Conservation (phyloP, 2,329 filamentous ascomycete genomes). For the Diaporthe humulicola region DNA sequence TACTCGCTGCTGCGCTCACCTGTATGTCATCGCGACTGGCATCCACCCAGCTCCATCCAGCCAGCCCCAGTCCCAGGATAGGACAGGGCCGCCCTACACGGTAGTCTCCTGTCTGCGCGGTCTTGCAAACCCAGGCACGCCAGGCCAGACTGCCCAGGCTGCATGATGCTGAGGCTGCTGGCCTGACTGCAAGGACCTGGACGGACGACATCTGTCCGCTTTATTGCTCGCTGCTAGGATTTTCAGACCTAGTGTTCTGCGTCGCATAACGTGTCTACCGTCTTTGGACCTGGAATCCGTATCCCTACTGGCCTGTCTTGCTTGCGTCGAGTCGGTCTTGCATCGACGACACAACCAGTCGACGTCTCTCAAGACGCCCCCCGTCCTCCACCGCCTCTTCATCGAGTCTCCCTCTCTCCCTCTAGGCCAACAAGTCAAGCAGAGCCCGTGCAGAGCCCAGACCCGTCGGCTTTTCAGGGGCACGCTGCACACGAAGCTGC, state of each 20-base stretch:
- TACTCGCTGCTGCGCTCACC: slow-evolving; percentile 30
- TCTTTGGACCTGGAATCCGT: background rate
- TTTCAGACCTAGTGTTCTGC: background rate
- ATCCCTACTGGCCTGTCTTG: background rate
- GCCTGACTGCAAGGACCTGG: background rate
- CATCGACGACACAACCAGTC: background rate
- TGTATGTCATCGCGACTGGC: slow-evolving; percentile 28
- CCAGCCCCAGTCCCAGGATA: slow-evolving; percentile 5
- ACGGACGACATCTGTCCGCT: slow-evolving; percentile 6
- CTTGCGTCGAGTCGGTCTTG: background rate
- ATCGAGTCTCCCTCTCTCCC: background rate
- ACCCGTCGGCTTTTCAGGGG: background rate
- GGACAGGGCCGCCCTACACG: background rate
- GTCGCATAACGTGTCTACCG: background rate
- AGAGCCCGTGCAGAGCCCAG: background rate
- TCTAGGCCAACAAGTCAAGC: background rate
- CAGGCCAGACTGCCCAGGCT: background rate
- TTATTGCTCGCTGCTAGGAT: slow-evolving; percentile 5
- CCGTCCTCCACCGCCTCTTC: slow-evolving; percentile 5
- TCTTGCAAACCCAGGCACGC: background rate
- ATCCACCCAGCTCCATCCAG: slow-evolving; percentile 16
- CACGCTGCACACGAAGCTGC: background rate
- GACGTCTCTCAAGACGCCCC: background rate
- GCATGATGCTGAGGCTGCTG: background rate
- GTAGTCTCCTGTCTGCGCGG: background rate